Base-by-base conservation (phyloP, 306 rosid species). In the Hippophae tibetana region DNA sequence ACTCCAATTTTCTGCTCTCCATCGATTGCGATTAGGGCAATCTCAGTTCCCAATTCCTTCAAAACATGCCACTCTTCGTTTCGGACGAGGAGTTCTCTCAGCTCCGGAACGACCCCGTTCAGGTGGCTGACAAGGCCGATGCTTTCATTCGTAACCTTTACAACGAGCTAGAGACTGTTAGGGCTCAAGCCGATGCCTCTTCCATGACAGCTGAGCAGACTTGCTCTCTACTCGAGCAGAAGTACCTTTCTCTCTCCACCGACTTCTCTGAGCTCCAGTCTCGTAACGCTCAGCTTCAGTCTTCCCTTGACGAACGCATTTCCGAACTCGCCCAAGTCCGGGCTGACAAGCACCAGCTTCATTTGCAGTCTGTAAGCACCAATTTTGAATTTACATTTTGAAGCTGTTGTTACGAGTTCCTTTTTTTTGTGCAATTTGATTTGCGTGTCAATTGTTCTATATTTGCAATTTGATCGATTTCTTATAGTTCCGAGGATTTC, bases 171-270 rank as follows among this genome's bases (percentile, higher is more conserved):
- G 90, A 92, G 67, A 86, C 93, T 47, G 74, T 85, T 50, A 76
- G 76, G 63, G 99, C 99, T 14, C 79, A 79, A 51, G 78, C 85
- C 1, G 96, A 92, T 31, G 99, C 95, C 10, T 75, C 90, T 38
- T 74, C 82, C 64, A 88, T 88, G 42, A 88, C 94, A 64, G 99
- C 95, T 52, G 99, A 92, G 69, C 99, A 92, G 74, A 88, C 86
- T 62, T 92, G 99, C 67, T 81, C 95, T 9, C 81, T 88, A 68
- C 78, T 92, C 68, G 99, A 92, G 81, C 96, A 87, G 95, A 92
- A 92, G 81, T 85, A 77, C 57, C 71, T 88, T 13, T 74, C 90
- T 55, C 84, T 87, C 60, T 50, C 88, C 41, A 69, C 82, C 10
- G 99, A 88, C 58, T 80, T 85, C 82, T 82, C 99, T 13, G 79